Conservation (phyloP, 768 basidiomycete genomes). For the Mycena venus region DNA sequence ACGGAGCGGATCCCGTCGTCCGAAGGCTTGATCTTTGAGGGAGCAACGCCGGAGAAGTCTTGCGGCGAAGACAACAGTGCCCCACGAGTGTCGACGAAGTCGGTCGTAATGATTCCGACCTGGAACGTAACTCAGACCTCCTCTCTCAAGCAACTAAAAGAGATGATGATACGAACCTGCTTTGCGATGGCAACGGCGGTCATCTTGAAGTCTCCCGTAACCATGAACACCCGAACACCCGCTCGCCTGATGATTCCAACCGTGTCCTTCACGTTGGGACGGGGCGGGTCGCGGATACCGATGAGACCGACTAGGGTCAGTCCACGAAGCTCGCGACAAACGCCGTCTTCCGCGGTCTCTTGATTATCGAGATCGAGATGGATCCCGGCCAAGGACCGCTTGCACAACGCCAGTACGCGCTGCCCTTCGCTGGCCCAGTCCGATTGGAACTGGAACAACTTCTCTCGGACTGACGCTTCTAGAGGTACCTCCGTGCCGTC, state of each 20-base stretch:
- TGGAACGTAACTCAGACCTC: conserved; percentile 22
- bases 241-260: conserved; percentile 62
- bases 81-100: conserved; percentile 49
- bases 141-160: not conserved
- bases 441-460: conserved; percentile 48
- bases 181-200: conserved; percentile 66
- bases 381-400: conserved; percentile 42
- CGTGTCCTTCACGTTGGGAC: conserved; percentile 61
- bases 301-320: conserved; percentile 65
- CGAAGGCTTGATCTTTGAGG: conserved; percentile 48
- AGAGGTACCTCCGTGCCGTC: conserved; percentile 51
- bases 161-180: conserved; percentile 49
- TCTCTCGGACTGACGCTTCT: conserved; percentile 34
- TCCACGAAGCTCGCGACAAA: conserved; percentile 50
- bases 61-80: conserved; percentile 41
- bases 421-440: conserved; percentile 63
- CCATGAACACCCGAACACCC: conserved; percentile 68
- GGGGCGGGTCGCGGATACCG: conserved; percentile 70
- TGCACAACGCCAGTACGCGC: conserved; percentile 65
- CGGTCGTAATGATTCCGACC: conserved; percentile 58
- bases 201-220: conserved; percentile 69
- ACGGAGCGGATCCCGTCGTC: conserved; percentile 52
- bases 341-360: conserved; percentile 49
- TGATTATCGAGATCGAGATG: conserved; percentile 34
- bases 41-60: conserved; percentile 30